A percentile compares a stretch with the other conserved stretches of the same genome.
phyloP scores from a whole-genome alignment of 164 flowering plant species.

The Stephania cephalantha region DNA sequence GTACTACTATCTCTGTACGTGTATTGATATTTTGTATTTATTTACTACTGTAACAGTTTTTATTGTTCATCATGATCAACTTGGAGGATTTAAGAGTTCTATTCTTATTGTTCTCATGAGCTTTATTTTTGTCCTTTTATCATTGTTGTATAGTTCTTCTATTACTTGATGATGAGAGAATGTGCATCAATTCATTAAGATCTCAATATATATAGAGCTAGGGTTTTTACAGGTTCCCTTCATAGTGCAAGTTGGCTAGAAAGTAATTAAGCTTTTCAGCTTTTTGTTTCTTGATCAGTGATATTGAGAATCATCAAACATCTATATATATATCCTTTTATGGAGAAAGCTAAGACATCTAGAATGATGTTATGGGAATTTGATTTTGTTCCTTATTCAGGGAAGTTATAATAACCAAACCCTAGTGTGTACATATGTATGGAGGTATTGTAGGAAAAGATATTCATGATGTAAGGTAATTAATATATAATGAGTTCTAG shows the following conservation, averaged over 20 bases:
- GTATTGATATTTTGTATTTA: no score
- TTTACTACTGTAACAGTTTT: not conserved
- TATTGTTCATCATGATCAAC: not conserved
- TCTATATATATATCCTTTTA: constrained; percentile 3
- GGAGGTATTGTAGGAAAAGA: constrained; percentile 16
- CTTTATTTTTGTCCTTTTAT: not conserved
- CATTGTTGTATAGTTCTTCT: constrained; percentile 1
- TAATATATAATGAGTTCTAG: not conserved
- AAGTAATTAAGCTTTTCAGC: not conserved
- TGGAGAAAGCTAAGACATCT: constrained; percentile 11
- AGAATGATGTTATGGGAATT: constrained; percentile 29
- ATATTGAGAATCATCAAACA: constrained; percentile 10
- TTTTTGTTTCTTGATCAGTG: no score
- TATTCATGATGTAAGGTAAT: constrained; percentile 14
- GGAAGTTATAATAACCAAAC: constrained; percentile 1
- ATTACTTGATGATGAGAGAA: not conserved
- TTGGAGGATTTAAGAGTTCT: constrained; percentile 8
- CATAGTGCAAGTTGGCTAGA: constrained; percentile 10
- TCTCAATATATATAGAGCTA: no score
- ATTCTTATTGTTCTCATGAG: not conserved
- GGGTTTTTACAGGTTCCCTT: not conserved
- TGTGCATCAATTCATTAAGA: constrained; percentile 1
- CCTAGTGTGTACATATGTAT: not conserved
- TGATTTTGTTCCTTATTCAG: constrained; percentile 21
- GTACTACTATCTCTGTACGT: no score